These are phyloP conservation scores for Grigorovia transvaalensis DNA, from an alignment of 805 yeast genomes.

Conservation along the genomic window DNA sequence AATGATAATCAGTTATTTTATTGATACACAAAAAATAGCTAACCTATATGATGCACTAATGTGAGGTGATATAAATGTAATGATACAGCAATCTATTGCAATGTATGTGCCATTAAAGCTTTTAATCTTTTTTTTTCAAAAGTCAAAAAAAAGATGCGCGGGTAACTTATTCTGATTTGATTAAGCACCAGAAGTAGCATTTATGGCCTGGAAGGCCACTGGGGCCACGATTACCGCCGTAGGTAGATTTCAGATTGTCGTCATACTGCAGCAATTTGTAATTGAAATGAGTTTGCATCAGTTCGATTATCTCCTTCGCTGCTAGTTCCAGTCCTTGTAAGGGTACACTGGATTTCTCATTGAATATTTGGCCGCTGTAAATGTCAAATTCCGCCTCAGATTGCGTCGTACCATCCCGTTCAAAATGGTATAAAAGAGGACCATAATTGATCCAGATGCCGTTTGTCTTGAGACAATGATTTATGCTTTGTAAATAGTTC, in stretches of 20 bases:
- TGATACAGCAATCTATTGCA: too few species aligned
- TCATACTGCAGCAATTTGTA: neutral
- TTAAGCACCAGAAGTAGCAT: neutral
- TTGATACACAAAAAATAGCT: neutral
- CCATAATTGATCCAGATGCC: constrained; percentile 56
- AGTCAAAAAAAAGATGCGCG: neutral
- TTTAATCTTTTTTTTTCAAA: neutral
- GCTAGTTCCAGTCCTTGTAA: constrained; percentile 44
- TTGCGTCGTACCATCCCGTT: constrained; percentile 33
- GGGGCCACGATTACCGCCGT: neutral
- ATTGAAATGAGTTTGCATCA: constrained; percentile 27
- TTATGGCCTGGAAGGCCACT: neutral
- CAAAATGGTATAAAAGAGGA: constrained; percentile 58
- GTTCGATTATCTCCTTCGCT: constrained; percentile 39
- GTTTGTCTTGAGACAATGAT: constrained; percentile 32
- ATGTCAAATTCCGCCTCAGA: constrained; percentile 16
- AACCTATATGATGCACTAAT: neutral
- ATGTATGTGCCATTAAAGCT: neutral
- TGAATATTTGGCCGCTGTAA: constrained; percentile 9
- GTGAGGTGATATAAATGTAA: too few species aligned
- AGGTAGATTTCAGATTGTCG: neutral
- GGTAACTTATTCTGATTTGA: neutral
- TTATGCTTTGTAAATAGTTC: constrained; percentile 40
- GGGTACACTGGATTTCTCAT: constrained; percentile 15
- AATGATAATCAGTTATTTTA: neutral